Base-by-base conservation (phyloP, 1,284 basidiomycete species). In the Moesziomyces antarcticus region DNA sequence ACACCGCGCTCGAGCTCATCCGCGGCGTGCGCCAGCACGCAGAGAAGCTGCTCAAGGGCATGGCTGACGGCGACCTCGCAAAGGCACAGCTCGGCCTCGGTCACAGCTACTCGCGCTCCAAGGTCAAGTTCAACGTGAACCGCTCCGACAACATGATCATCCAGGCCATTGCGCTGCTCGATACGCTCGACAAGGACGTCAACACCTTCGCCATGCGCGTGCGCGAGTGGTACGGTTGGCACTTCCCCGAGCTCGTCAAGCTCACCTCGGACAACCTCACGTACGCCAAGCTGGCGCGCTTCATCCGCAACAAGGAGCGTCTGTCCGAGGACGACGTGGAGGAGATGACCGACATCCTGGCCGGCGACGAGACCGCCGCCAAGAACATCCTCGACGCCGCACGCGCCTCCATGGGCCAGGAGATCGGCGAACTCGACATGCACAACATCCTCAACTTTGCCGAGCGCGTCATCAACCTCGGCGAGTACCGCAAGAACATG, bases 71-170 rank as follows among this genome's bases (percentile, higher is more conserved):
- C 75, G 97, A 99, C 88, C 88, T 98, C 69, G 89, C 88, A 64
- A 93, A 95, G 83, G 94, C 97, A 16, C 81, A 83, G 70, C 91
- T 99, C 76, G 96, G 96, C 85, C 89, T 99, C 50, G 96, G 96
- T 51, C 96, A 99, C 88, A 93, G 93, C 21, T 98, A 97, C 88
- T 98, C 94, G 33, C 91, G 96, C 77, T 92, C 95, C 63, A 99
- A 99, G 85, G 92, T 99, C 79, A 83, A 83, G 86, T 99, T 99
- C 90, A 99, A 99, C 88, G 96, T 98, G 78, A 98, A 99, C 89
- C 89, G 96, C 75, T 91, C 93, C 72, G 96, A 99, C 88, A 99
- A 99, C 88, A 99, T 99, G 96, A 99, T 99, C 87, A 99, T 99
- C 83, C 97, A 99, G 86, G 96, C 96, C 56, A 98, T 99, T 83